These are phyloP conservation scores for Quercus berberidifolia DNA, from an alignment of 306 rosid species.

Conservation along the genomic window DNA sequence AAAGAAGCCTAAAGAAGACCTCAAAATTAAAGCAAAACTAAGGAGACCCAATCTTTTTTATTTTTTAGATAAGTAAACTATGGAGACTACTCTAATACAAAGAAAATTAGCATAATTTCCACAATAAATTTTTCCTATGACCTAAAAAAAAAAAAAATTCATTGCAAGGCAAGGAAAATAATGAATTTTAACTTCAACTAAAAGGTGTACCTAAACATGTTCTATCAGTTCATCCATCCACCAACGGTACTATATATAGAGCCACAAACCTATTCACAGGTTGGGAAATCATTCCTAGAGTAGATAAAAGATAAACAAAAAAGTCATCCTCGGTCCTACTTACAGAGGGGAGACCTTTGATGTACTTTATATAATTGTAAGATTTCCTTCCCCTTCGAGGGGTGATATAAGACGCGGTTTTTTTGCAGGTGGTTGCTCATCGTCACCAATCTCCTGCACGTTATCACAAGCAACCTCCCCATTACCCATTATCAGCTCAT, in stretches of 20 bases:
- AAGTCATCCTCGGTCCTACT: background rate
- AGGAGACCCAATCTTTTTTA: background rate
- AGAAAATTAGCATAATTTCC: background rate
- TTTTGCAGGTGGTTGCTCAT: background rate
- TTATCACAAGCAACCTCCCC: too few species aligned
- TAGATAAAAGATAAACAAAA: background rate
- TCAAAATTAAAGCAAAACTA: background rate
- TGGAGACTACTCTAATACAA: background rate
- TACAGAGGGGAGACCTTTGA: background rate
- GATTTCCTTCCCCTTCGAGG: conserved; percentile 14
- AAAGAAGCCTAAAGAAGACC: background rate
- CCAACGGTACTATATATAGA: background rate
- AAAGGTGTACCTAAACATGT: background rate
- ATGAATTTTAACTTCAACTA: background rate
- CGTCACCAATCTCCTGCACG: too few species aligned
- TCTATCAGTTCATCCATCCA: background rate
- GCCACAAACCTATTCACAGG: conserved; percentile 22
- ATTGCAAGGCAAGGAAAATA: background rate
- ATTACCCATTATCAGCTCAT: conserved; percentile 20
- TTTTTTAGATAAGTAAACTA: too few species aligned
- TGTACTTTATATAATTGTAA: background rate
- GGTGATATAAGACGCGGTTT: conserved; percentile 11
- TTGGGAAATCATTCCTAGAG: background rate
- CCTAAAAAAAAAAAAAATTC: background rate
- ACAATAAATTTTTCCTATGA: too few species aligned